Base-by-base conservation (phyloP, 2,329 filamentous ascomycete species). In the Xylariales sp. region DNA sequence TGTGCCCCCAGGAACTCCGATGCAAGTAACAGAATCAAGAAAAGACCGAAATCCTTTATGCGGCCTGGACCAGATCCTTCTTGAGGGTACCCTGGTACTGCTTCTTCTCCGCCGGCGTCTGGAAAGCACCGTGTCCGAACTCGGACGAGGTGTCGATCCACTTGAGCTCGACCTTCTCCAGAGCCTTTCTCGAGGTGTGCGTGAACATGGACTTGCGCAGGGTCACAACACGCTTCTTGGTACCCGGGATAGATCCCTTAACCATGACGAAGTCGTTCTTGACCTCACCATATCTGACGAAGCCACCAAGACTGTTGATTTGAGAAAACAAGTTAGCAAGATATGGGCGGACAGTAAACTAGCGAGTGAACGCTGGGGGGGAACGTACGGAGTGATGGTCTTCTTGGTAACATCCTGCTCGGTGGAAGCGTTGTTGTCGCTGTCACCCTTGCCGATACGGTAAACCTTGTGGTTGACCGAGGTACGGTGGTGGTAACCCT, bases 401-500 rank as follows among this genome's bases (percentile, higher is more conserved):
- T 98, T 98, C 86, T 96, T 96, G 76, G 90, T 94, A 66, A 95
- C 81, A 65, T 98, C 93, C 64, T 91, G 83, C 52, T 96, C 88
- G 53, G 93, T 98, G 42, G 91, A 86, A 59, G 88, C 93, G 74
- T 89, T 96, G 69, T 83, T 83, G 66, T 93, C 88, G 61, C 93
- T 88, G 54, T 78, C 77, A 60, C 80, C 91, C 83, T 93, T 94
- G 66, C 91, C 93, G 58, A 98, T 87, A 57, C 93, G 88, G 88
- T 97, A 98, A 67, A 98, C 74, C 87, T 98, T 98, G 88, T 98
- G 93, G 87, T 98, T 98, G 78, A 93, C 87, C 51, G 93, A 97
- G 65, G 93, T 98, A 85, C 93, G 90, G 79, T 98, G 93, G 72
- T 98, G 93, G 85, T 98, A 98, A 81, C 93, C 93, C 73, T 83